phyloP scores from a whole-genome alignment of 1,139 yeast genomes.

The Suhomyces panamericanus region DNA sequence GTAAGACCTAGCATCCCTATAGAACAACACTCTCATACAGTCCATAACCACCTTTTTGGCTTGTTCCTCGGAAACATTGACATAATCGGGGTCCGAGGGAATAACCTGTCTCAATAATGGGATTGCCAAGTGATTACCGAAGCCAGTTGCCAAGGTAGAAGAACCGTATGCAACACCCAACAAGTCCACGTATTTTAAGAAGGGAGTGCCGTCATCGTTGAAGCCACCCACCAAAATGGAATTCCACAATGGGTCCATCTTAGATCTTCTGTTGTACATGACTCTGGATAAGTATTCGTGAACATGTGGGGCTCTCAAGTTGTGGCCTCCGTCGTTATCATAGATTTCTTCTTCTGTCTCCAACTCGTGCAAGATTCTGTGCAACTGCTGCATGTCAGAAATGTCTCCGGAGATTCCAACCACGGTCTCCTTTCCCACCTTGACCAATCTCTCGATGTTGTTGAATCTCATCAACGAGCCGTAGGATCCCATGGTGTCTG shows the following conservation, averaged over 20 bases:
- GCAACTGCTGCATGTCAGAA: conserved; percentile 86
- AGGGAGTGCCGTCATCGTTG: conserved; percentile 64
- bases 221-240: conserved; percentile 89
- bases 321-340: conserved; percentile 74
- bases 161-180: conserved; percentile 89
- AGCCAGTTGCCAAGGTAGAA: conserved; percentile 92
- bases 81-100: conserved; percentile 75
- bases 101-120: conserved; percentile 87
- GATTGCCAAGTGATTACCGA: conserved; percentile 91
- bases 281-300: conserved; percentile 85
- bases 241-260: conserved; percentile 97
- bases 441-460: conserved; percentile 78
- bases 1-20: conserved; percentile 93
- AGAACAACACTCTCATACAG: conserved; percentile 91
- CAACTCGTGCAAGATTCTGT: conserved; percentile 73
- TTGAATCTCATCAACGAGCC: conserved; percentile 90
- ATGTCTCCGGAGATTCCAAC: conserved; percentile 96
- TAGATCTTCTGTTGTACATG: conserved; percentile 82
- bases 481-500: conserved; percentile 90
- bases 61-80: conserved; percentile 65
- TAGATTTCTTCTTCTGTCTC: conserved; percentile 72
- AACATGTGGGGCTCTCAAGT: conserved; percentile 79
- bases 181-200: conserved; percentile 82
- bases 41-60: conserved; percentile 77
- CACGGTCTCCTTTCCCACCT: conserved; percentile 80